These are phyloP conservation scores for Mycosphaerella sp. DNA, from an alignment of 2,329 filamentous ascomycete species.

Conservation along the genomic window DNA sequence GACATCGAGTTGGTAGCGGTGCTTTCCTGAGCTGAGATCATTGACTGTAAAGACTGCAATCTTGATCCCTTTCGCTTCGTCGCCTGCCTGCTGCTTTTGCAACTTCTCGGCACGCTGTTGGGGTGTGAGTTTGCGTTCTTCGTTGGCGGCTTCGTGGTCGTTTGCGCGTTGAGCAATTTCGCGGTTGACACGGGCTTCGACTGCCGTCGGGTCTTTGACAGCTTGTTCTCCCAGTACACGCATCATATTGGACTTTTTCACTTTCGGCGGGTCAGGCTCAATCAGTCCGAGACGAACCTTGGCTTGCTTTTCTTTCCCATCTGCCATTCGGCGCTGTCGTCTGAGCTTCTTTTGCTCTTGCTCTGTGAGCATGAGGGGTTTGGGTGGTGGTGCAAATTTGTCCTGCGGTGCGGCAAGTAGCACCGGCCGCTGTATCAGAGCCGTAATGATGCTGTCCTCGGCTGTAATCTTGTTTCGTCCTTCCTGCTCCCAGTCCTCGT, in stretches of 20 bases:
- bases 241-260: constrained; percentile 98
- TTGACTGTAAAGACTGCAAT: constrained; percentile 84
- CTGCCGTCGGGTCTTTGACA: constrained; percentile 94
- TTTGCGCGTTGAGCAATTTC: constrained; percentile 84
- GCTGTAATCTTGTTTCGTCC: constrained; percentile 65
- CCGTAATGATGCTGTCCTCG: constrained; percentile 79
- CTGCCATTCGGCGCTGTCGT: constrained; percentile 81
- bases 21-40: constrained; percentile 80
- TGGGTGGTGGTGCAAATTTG: constrained; percentile 67
- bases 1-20: constrained; percentile 85
- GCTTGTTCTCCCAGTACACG: constrained; percentile 85
- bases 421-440: constrained; percentile 89
- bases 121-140: constrained; percentile 79
- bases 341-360: constrained; percentile 90
- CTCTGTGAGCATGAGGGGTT: constrained; percentile 85
- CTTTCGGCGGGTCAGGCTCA: constrained; percentile 85
- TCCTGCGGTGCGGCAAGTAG: constrained; percentile 88
- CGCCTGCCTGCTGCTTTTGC: constrained; percentile 72
- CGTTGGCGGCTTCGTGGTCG: constrained; percentile 71
- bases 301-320: constrained; percentile 91
- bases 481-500: constrained; percentile 60
- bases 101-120: constrained; percentile 84
- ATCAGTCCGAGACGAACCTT: constrained; percentile 89
- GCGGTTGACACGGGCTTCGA: constrained; percentile 86
- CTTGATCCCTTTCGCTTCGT: constrained; percentile 78